A percentile compares a stretch with the other conserved stretches of the same genome.
phyloP scores from a whole-genome alignment of 106 monocot genomes.

The Hemerocallis citrina region DNA sequence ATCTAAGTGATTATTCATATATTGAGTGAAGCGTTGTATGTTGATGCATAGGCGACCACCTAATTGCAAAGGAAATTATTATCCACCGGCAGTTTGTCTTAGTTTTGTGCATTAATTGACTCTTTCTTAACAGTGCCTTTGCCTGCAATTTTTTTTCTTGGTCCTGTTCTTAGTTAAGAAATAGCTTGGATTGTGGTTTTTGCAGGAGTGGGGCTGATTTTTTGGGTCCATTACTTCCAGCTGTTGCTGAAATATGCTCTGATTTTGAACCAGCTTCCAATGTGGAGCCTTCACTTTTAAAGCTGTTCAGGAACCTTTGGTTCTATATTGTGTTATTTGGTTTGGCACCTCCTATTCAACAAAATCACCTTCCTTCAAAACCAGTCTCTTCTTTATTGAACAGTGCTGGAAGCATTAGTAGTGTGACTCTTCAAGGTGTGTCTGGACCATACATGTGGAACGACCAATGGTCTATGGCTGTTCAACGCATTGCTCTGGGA shows the following conservation, averaged over 20 bases:
- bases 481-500: constrained; percentile 76
- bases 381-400: constrained; percentile 37
- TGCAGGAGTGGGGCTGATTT: constrained; percentile 96
- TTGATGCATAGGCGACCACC: not conserved
- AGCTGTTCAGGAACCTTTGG: constrained; percentile 96
- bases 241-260: constrained; percentile 97
- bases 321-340: constrained; percentile 98
- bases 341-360: constrained; percentile 83
- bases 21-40: too few relatives aligned
- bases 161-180: too few relatives aligned
- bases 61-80: too few relatives aligned
- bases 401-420: constrained; percentile 31
- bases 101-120: too few relatives aligned
- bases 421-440: constrained; percentile 68
- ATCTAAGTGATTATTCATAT: too few relatives aligned
- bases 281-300: constrained; percentile 82
- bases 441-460: too few relatives aligned
- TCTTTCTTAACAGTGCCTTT: too few relatives aligned
- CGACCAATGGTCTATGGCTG: constrained; percentile 78
- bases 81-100: too few relatives aligned
- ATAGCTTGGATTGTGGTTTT: constrained; percentile 1
- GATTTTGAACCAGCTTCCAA: constrained; percentile 78
- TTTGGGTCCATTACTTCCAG: constrained; percentile 94
- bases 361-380: constrained; percentile 46
- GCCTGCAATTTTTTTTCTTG: too few relatives aligned